These are phyloP conservation scores for Cydonia oblonga DNA, from an alignment of 331 rosid species.

Conservation along the genomic window DNA sequence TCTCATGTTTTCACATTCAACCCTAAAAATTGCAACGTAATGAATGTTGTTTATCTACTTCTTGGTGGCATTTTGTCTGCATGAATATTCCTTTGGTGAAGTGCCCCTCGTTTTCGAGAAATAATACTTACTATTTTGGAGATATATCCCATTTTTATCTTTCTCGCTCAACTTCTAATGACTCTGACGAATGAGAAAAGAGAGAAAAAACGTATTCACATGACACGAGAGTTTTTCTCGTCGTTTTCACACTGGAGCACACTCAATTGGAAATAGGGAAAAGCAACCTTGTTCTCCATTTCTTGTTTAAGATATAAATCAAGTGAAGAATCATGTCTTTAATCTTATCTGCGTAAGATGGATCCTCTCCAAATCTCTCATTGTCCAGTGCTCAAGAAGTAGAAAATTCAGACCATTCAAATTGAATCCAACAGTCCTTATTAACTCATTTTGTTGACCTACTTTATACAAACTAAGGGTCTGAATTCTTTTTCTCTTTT, in stretches of 20 bases:
- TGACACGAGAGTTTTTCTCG: not conserved
- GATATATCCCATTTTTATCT: not conserved
- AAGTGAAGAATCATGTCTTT: not conserved
- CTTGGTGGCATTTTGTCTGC: constrained; percentile 20
- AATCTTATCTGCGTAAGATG: not conserved
- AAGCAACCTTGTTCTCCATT: not conserved
- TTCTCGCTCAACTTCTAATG: not conserved
- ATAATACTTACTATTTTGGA: not conserved
- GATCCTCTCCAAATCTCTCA: too few species aligned
- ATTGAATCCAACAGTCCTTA: too few species aligned
- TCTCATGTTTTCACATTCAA: constrained; percentile 16
- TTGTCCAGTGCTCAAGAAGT: too few species aligned
- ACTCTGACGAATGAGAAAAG: not conserved
- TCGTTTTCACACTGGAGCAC: not conserved
- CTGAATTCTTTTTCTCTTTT: too few species aligned
- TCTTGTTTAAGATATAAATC: not conserved
- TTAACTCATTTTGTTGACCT: too few species aligned
- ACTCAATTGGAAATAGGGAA: not conserved
- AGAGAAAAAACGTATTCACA: not conserved
- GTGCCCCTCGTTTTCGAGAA: too few species aligned
- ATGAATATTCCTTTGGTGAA: constrained; percentile 37
- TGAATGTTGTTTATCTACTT: constrained; percentile 16
- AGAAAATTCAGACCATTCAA: too few species aligned
- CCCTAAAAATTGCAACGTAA: constrained; percentile 1
- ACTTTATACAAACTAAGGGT: too few species aligned